phyloP scores from a whole-genome alignment of 129 eudicot genomes.

The Helianthus tuberosus region DNA sequence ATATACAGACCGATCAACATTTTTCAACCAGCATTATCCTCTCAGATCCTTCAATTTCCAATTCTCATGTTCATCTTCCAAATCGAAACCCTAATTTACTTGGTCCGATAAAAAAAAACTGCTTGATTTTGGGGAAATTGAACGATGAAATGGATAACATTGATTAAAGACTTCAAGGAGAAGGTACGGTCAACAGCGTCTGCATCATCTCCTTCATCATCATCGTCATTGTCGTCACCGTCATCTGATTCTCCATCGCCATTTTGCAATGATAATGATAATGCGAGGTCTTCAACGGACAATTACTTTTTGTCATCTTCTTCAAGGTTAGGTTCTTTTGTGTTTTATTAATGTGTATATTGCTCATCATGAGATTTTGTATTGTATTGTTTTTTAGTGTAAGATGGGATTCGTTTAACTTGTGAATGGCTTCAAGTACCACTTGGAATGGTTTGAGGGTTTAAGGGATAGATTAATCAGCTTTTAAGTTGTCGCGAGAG shows the following conservation, averaged over 20 bases:
- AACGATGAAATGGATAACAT: conserved; percentile 96
- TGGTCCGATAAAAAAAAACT: conserved; percentile 35
- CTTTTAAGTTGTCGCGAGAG: too few relatives aligned
- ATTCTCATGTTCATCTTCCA: conserved; percentile 32
- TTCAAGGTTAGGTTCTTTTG: conserved; percentile 40
- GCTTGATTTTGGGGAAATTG: conserved; percentile 34
- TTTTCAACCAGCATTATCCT: conserved; percentile 8
- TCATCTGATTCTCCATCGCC: conserved; percentile 51
- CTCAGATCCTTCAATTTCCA: conserved; percentile 13
- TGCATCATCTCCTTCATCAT: conserved; percentile 28
- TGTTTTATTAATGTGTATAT: not conserved
- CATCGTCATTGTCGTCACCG: conserved; percentile 28
- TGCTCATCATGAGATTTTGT: not conserved
- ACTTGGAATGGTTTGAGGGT: conserved; percentile 11
- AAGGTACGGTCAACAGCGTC: conserved; percentile 74
- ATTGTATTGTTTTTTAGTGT: not conserved
- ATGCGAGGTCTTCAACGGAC: conserved; percentile 36
- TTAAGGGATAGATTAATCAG: conserved; percentile 7
- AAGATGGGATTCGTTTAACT: not conserved
- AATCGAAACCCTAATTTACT: conserved; percentile 42
- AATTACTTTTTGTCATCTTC: conserved; percentile 47
- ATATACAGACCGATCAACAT: conserved; percentile 26
- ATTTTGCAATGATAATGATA: conserved; percentile 31
- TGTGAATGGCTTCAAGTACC: conserved; percentile 20
- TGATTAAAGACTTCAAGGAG: conserved; percentile 93